phyloP scores from a whole-genome alignment of 306 rosid genomes.

The Rubus idaeus region DNA sequence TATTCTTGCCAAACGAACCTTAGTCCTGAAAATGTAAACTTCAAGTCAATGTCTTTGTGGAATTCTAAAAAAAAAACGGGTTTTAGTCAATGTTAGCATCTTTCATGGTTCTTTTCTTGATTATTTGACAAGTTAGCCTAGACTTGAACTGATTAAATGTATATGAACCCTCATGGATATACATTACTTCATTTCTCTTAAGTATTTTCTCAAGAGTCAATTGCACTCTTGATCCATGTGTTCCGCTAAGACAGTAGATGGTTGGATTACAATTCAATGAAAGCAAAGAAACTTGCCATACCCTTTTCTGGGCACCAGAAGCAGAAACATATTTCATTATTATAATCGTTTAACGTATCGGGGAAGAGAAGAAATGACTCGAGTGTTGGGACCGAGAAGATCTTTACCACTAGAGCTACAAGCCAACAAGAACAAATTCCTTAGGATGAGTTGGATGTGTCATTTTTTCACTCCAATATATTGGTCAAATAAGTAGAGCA shows the following conservation, averaged over 20 bases:
- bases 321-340: too few relatives aligned
- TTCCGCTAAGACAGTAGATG: neutral
- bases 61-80: constrained; percentile 19
- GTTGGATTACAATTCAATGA: neutral
- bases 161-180: neutral
- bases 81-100: neutral
- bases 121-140: constrained; percentile 18
- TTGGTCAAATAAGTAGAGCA: neutral
- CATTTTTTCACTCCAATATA: neutral
- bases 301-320: too few relatives aligned
- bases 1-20: constrained; percentile 21
- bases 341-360: too few relatives aligned
- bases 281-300: neutral
- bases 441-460: neutral
- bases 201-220: neutral
- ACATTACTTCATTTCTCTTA: neutral
- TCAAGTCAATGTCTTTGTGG: constrained; percentile 18
- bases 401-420: neutral
- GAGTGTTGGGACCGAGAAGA: too few relatives aligned
- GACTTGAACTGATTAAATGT: neutral
- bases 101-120: constrained; percentile 13
- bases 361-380: neutral
- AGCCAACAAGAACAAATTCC: neutral
- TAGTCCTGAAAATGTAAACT: constrained; percentile 17
- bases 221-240: neutral